Evolutionary conservation across 2,329 filamentous ascomycete species (phyloP), one percentile per base, ranked within the genome.

Genomic region (Cladosporium sp.): DNA sequence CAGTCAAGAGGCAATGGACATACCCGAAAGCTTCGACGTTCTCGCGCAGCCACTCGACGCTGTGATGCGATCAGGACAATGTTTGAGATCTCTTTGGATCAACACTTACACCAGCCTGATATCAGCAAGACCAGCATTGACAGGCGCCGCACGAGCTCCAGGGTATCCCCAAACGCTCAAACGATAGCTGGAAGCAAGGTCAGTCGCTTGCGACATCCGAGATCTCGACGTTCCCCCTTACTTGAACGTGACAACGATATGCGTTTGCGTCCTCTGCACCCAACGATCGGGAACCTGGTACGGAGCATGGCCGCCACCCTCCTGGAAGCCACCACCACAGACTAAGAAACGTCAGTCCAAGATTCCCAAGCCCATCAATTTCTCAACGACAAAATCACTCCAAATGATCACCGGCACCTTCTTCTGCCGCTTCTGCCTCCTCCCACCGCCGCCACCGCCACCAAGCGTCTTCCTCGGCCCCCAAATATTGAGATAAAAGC

Each of bases 401-500:
- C 55, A 64, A 18, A 64, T 58, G 8, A 64, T 35, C 8, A 64
- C 62, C 1, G 62, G 53, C 26, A 58, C 26, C 37, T 58, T 57
- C 59, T 52, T 35, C 31, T 33, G 46, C 21, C 49, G 10, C 18
- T 35, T 21, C 37, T 50, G 37, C 4, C 29, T 18, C 26, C 50
- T 49, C 21, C 52, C 10, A 23, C 53, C 53, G 11, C 49, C 29
- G 33, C 52, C 5, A 23, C 53, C 53, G 11, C 49, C 29, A 40
- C 53, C 65, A 31, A 63, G 70, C 56, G 64, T 66, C 8, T 67
- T 65, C 8, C 69, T 65, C 4, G 78, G 78, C 6, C 78, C 72
- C 81, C 81, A 83, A n/a, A 83, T 69, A 23, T 79, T 78, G 16
- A 82, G 74, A 29, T 76, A 76, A 29, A 83, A 72, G 62, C 81